Conservation (phyloP, 75 land plant genomes). For the Selaginella moellendorffii region DNA sequence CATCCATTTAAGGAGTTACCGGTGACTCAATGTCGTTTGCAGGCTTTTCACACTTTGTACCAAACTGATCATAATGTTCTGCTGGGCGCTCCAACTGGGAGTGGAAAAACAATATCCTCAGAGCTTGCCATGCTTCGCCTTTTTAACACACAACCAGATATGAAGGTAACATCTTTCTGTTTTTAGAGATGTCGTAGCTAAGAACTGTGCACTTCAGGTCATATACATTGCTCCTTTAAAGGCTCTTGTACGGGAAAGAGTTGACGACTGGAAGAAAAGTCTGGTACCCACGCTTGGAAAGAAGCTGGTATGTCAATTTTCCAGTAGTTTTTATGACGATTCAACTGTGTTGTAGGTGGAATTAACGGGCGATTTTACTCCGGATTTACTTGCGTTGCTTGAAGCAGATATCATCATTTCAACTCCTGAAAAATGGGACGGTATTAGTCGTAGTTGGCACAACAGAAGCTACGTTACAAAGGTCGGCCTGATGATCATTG, state of each 20-base stretch:
- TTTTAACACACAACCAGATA: constrained; percentile 88
- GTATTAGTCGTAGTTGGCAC: background rate
- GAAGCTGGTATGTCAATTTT: constrained; percentile 46
- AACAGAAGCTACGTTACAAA: background rate
- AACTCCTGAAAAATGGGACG: background rate
- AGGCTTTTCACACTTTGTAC: constrained; percentile 84
- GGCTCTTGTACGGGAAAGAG: constrained; percentile 92
- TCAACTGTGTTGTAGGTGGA: constrained; percentile 50
- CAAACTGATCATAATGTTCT: constrained; percentile 90
- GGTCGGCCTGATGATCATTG: background rate
- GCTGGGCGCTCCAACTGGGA: constrained; percentile 96
- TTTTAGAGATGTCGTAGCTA: background rate
- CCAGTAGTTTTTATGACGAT: background rate
- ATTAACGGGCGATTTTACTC: constrained; percentile 20
- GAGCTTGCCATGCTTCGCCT: constrained; percentile 92
- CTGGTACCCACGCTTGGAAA: constrained; percentile 65
- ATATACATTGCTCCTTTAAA: constrained; percentile 95
- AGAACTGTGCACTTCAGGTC: constrained; percentile 41
- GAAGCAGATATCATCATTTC: background rate
- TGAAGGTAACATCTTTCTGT: constrained; percentile 49
- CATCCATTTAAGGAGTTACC: background rate
- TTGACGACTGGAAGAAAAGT: constrained; percentile 79
- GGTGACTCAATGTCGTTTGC: constrained; percentile 5
- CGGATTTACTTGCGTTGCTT: background rate
- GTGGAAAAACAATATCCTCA: constrained; percentile 98